phyloP scores from a whole-genome alignment of 768 basidiomycete species.

The Boletus bicolor region DNA sequence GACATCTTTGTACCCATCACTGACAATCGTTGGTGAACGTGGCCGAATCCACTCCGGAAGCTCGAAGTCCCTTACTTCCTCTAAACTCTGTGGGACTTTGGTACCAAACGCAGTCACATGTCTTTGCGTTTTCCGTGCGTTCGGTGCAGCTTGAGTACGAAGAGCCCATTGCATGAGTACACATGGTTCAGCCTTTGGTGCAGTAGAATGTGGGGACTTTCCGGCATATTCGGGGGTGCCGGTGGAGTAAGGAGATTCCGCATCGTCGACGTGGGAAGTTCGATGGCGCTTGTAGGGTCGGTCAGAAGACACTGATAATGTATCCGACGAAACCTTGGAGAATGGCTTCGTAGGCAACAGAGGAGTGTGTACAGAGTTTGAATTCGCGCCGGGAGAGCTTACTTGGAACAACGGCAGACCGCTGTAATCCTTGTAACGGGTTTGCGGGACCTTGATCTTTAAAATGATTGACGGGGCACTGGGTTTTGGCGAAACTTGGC shows the following conservation, averaged over 20 bases:
- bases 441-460: conserved; percentile 35
- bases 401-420: conserved; percentile 5
- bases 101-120: conserved; percentile 59
- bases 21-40: conserved; percentile 16
- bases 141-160: conserved; percentile 43
- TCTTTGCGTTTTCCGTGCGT: conserved; percentile 48
- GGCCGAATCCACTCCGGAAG: conserved; percentile 51
- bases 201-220: conserved; percentile 7
- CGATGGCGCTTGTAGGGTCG: conserved; percentile 31
- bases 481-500: conserved; percentile 16
- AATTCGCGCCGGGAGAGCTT: conserved; percentile 18
- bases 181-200: conserved; percentile 30
- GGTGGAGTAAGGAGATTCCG: conserved; percentile 26
- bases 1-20: conserved; percentile 6
- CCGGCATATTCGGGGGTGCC: conserved; percentile 17
- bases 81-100: conserved; percentile 48
- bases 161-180: conserved; percentile 48
- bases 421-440: conserved; percentile 17
- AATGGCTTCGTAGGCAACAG: conserved; percentile 25
- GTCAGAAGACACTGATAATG: conserved; percentile 27
- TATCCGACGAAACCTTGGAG: conserved; percentile 31
- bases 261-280: conserved; percentile 14
- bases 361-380: conserved; percentile 10
- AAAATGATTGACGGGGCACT: conserved; percentile 28
- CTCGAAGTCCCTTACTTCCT: conserved; percentile 51